Percentiles rank a stretch among this genome's conserved stretches.
These are phyloP conservation scores for Uromyces viciae-fabae DNA, from an alignment of 1,284 basidiomycete species.

Conservation along the genomic window DNA sequence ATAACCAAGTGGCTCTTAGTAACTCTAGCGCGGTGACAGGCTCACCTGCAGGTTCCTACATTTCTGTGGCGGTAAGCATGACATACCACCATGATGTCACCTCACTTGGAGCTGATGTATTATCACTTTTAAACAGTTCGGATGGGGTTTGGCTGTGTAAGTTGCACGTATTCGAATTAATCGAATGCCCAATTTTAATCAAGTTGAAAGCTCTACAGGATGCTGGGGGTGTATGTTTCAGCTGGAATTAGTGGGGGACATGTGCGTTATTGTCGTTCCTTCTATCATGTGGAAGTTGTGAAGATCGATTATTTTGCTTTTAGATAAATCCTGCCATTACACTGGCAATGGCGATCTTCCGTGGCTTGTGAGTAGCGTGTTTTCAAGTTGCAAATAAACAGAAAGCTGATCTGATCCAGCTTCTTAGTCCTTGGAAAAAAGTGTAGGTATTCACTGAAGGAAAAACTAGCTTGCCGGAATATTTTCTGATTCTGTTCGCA, in stretches of 20 bases:
- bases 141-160: conserved; percentile 41
- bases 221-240: conserved; percentile 35
- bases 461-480: no score
- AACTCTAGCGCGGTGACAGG: conserved; percentile 17
- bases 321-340: conserved; percentile 42
- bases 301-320: not conserved
- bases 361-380: conserved; percentile 28
- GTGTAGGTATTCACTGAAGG: conserved; percentile 14
- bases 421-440: conserved; percentile 38
- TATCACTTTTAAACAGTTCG: conserved; percentile 9
- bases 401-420: not conserved
- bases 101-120: not conserved
- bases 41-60: conserved; percentile 3
- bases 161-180: not conserved
- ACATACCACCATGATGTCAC: not conserved
- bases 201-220: not conserved
- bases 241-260: conserved; percentile 41
- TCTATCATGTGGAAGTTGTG: not conserved
- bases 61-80: conserved; percentile 32
- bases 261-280: conserved; percentile 4
- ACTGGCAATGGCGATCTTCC: conserved; percentile 26
- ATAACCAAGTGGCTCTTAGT: conserved; percentile 41
- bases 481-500: no score
- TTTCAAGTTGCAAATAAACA: not conserved
- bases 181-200: not conserved